Evolutionary conservation across 345 rosid species (phyloP).

Genomic region (Populus davidiana): DNA sequence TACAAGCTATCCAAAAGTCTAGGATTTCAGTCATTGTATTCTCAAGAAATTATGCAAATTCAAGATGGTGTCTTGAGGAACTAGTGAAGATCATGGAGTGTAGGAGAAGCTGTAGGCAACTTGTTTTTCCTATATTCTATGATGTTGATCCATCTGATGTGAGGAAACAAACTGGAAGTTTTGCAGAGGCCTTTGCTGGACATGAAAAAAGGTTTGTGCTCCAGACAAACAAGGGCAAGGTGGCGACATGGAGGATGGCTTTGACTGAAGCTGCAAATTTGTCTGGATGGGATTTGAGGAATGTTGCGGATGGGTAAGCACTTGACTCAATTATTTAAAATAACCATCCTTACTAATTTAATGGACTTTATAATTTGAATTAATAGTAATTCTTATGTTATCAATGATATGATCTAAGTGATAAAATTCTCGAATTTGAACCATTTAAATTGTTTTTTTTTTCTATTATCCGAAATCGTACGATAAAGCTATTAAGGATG

Average conservation of each 20-base stretch:
- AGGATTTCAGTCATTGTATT: neutral
- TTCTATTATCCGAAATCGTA: no score
- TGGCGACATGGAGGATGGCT: neutral
- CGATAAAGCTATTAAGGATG: no score
- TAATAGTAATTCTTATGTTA: no score
- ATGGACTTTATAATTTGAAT: no score
- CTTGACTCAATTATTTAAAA: no score
- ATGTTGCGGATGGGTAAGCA: neutral
- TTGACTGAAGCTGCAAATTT: neutral
- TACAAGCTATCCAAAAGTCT: neutral
- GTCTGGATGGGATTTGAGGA: neutral
- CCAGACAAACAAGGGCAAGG: neutral
- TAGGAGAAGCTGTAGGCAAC: neutral
- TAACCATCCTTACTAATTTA: no score
- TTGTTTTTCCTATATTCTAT: conserved; percentile 9
- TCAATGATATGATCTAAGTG: no score
- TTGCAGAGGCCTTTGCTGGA: neutral
- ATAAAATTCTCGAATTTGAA: no score
- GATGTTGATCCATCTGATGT: conserved; percentile 4
- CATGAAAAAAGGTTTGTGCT: neutral
- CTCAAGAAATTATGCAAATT: neutral
- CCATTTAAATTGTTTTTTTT: no score
- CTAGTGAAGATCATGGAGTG: neutral
- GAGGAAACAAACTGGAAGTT: neutral
- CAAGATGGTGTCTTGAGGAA: neutral